phyloP scores from a whole-genome alignment of 352 stramenopile genomes.

The Blastocystis sp. region DNA sequence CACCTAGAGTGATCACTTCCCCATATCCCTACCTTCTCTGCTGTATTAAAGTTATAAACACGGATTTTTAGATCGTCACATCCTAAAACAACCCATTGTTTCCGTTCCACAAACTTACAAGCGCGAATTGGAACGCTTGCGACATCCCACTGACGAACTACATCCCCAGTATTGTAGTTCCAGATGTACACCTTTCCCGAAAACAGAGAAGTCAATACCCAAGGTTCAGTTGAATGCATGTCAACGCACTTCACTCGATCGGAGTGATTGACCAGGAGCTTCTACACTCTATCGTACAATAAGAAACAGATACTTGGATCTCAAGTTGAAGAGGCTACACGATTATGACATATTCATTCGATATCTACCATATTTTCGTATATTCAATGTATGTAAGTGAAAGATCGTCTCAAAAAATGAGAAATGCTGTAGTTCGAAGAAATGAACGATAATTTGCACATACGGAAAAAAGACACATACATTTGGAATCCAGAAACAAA shows the following conservation, averaged over 20 bases:
- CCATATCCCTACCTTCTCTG: conserved; percentile 79
- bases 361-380: neutral
- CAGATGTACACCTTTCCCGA: conserved; percentile 77
- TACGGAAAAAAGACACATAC: neutral
- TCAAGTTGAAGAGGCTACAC: conserved; percentile 60
- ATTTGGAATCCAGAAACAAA: conserved; percentile 16
- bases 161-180: conserved; percentile 77
- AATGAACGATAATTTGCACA: neutral
- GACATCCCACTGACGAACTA: conserved; percentile 67
- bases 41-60: conserved; percentile 99
- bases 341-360: neutral
- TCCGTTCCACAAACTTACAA: conserved; percentile 84
- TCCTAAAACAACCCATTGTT: conserved; percentile 90
- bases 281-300: conserved; percentile 55
- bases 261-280: conserved; percentile 75
- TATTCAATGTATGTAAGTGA: neutral
- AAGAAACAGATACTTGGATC: conserved; percentile 6
- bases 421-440: too few species aligned
- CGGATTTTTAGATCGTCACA: conserved; percentile 91
- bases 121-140: conserved; percentile 69
- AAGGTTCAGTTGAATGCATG: conserved; percentile 76
- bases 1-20: conserved; percentile 68
- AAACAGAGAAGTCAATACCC: conserved; percentile 77
- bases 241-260: conserved; percentile 79
- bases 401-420: too few species aligned